A percentile compares a stretch with the other conserved stretches of the same genome.
Evolutionary conservation across 768 basidiomycete genomes (phyloP).

Genomic region (Lactarius quietus): DNA sequence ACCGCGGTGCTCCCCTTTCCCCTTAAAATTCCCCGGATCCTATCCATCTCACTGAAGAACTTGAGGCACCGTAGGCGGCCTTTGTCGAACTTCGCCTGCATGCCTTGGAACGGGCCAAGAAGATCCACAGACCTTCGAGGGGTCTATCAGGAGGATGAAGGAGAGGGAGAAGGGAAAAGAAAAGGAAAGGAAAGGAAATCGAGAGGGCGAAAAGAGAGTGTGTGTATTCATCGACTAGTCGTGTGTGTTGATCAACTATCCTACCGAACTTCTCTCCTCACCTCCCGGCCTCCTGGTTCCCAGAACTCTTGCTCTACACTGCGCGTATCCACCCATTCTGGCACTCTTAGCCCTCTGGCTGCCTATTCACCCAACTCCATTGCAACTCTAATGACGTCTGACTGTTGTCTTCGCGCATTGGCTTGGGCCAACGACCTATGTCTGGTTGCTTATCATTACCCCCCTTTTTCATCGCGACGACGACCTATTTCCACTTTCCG

Average conservation of each 20-base stretch:
- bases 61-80: conserved; percentile 61
- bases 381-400: neutral
- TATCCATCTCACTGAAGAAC: conserved; percentile 70
- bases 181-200: conserved; percentile 52
- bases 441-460: neutral
- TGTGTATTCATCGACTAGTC: conserved; percentile 43
- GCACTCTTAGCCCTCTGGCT: neutral
- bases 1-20: conserved; percentile 47
- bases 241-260: conserved; percentile 13
- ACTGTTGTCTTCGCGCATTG: neutral
- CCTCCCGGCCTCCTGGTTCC: conserved; percentile 15
- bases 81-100: conserved; percentile 50
- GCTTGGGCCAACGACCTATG: neutral
- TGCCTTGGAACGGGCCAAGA: conserved; percentile 61
- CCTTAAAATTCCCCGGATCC: conserved; percentile 59
- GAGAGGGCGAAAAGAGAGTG: conserved; percentile 73
- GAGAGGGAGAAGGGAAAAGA: conserved; percentile 74
- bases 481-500: too few relatives aligned
- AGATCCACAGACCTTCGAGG: conserved; percentile 71
- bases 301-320: neutral
- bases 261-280: conserved; percentile 20
- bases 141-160: conserved; percentile 71
- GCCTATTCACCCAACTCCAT: neutral
- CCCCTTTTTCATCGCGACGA: neutral
- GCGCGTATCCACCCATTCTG: neutral